Conservation (phyloP, 1,139 yeast genomes). For the Suhomyces atakaporum region DNA sequence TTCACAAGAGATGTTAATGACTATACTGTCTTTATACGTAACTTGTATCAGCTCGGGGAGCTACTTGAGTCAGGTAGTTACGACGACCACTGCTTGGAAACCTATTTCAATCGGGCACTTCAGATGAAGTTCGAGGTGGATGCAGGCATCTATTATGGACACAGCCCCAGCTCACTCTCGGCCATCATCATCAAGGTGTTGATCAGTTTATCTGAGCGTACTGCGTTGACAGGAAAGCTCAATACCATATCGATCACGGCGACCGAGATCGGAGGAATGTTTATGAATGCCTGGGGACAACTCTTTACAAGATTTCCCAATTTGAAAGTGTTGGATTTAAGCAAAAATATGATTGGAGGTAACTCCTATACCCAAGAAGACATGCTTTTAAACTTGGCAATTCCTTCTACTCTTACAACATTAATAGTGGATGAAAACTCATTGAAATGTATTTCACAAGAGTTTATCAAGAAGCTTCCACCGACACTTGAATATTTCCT, state of each 20-base stretch:
- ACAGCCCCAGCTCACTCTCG: constrained; percentile 32
- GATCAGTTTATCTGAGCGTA: constrained; percentile 23
- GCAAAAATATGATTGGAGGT: constrained; percentile 30
- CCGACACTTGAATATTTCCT: constrained; percentile 25
- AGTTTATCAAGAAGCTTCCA: constrained; percentile 33
- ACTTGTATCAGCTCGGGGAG: constrained; percentile 27
- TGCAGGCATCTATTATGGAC: constrained; percentile 29
- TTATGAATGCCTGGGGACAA: constrained; percentile 36
- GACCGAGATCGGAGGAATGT: constrained; percentile 42
- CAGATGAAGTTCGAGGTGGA: constrained; percentile 30
- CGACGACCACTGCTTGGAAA: constrained; percentile 7
- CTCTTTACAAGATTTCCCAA: constrained; percentile 29
- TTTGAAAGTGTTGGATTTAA: constrained; percentile 27
- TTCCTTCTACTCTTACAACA: constrained; percentile 30
- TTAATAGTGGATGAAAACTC: constrained; percentile 32
- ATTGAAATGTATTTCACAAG: constrained; percentile 23
- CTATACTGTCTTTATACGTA: constrained; percentile 28
- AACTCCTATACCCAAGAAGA: constrained; percentile 24
- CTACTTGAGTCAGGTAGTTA: constrained; percentile 20
- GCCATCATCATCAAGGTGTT: constrained; percentile 31
- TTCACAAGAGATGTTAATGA: constrained; percentile 33
- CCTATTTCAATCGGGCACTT: constrained; percentile 23
- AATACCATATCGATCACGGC: constrained; percentile 27
- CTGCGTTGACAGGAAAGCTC: constrained; percentile 25
- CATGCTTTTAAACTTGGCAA: constrained; percentile 27